These are phyloP conservation scores for Neurospora sp. DNA, from an alignment of 495 filamentous ascomycete species.

Conservation along the genomic window DNA sequence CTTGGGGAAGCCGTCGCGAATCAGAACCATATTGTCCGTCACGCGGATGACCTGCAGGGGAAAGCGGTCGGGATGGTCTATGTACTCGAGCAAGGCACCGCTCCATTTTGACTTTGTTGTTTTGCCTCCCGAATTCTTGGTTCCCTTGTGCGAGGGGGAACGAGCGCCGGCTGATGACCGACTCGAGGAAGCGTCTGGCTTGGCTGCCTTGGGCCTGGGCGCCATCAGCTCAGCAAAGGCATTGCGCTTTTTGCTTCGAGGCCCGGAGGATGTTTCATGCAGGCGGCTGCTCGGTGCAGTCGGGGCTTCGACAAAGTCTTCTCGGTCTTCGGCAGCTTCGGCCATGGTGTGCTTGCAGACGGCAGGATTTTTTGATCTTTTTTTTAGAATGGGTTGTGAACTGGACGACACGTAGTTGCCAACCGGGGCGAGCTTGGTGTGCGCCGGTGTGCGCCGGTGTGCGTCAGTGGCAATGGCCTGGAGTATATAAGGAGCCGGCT, in stretches of 20 bases:
- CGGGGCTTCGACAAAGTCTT: neutral
- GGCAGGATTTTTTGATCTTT: neutral
- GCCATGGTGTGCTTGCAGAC: conserved; percentile 6
- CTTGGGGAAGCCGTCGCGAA: conserved; percentile 81
- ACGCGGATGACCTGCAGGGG: conserved; percentile 58
- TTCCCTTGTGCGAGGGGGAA: conserved; percentile 7
- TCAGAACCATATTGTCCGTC: conserved; percentile 62
- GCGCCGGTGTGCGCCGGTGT: neutral
- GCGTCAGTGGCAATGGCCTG: neutral
- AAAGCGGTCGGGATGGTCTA: conserved; percentile 53
- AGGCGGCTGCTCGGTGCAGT: conserved; percentile 10
- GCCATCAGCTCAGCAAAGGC: conserved; percentile 58
- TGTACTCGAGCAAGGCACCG: conserved; percentile 63
- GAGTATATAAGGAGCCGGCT: neutral
- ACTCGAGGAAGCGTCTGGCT: conserved; percentile 6
- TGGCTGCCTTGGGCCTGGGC: conserved; percentile 38
- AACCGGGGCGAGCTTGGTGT: neutral
- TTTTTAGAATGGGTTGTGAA: neutral
- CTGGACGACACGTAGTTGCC: neutral
- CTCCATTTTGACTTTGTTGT: conserved; percentile 34
- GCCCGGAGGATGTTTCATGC: neutral
- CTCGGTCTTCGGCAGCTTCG: conserved; percentile 10
- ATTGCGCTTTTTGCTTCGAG: conserved; percentile 12
- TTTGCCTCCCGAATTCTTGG: conserved; percentile 17
- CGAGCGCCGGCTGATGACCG: conserved; percentile 4